Evolutionary conservation across 139 green algal species (phyloP), one percentile per base, ranked within the genome.

Genomic region (Coccomyxa sp.): DNA sequence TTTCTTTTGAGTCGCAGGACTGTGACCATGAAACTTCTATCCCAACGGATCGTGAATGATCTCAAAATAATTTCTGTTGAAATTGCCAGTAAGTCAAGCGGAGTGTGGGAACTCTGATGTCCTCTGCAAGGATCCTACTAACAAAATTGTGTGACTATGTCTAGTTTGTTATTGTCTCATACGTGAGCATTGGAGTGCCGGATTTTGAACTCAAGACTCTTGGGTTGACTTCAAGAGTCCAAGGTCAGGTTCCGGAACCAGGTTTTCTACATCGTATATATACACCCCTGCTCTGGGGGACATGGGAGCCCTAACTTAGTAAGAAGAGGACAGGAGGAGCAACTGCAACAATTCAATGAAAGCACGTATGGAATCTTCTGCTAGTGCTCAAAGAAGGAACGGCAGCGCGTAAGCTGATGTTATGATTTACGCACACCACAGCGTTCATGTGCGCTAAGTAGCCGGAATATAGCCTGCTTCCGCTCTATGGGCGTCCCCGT

Each of bases 401-500:
- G 38, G 38, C 38, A 51, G 38, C 38, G 7, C 38, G 38, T 51
- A 51, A 51, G 38, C 3, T 11, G 38, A 51, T 51, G 38, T 51
- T 51, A 9, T 27, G 66, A 9, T 23, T 74, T 45, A 38, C 71
- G 31, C 27, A 12, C 23, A 12, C 23, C 71, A 77, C 23, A 45
- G 71, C 27, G 12, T n/a, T 38, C 14, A 12, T 25, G 14, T 18
- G 71, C 21, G 9, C 12, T n/a, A 45, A 38, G 1, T 4, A 31
- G 27, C 16, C 23, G 71, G 28, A 15, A n/a, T 10, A 45, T 3
- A n/a, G n/a, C n/a, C 71, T 18, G 21, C n/a, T 15, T n/a, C 12
- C 66, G 76, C 32, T 27, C 63, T 71, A 71, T 71, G 63, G 63
- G 63, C 4, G 63, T 87, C 13, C 86, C 88, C 9, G 93, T 96